Base-by-base conservation (phyloP, 371 early-diverging fungal species). In the Rhizomucor miehei region DNA sequence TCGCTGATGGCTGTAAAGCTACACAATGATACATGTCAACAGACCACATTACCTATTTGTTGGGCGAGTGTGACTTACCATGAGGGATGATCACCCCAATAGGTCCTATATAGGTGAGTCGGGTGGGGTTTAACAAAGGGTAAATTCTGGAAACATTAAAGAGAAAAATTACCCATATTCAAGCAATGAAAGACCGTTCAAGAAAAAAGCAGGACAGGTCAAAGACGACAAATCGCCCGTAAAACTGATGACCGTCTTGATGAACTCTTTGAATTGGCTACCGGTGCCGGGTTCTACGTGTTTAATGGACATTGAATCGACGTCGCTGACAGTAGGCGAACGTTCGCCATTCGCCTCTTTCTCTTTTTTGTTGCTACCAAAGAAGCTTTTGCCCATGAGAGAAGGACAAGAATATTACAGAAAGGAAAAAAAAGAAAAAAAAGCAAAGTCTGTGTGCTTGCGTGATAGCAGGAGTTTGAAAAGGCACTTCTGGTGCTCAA, bases 201-300 rank as follows among this genome's bases (percentile, higher is more conserved):
- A 71, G 38, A 89, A 74, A 62, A 89, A 89, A 2, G 89, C 82
- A 51, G 91, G 91, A 63, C 89, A 88, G 12, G 90, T 89, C 40
- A 91, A 69, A 16, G 84, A 77, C 19, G 88, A 87, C 40, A 91
- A 79, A 64, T 91, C 91, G 29, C 91, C 91, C 1, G 90, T 89
- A 52, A 89, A 89, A 51, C 86, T 83, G 34, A 85, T 81, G 19
- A 91, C 73, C 14, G 77, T 79, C 54, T 86, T 80, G 45, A 91
- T 62, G 36, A 77, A 77, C 8, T 76, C 76, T 57, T 66, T 71
- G 44, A 77, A 77, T 54, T 78, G 79, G 44, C 75, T 49, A 13
- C 64, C 63, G 37, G 71, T 64, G 17, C 65, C 56, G 6, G 75
- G 60, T 38, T 78, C 75, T 24, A 66, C 54, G 43, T 77, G 53